phyloP scores from a whole-genome alignment of 345 rosid genomes.

The Noccaea caerulescens region DNA sequence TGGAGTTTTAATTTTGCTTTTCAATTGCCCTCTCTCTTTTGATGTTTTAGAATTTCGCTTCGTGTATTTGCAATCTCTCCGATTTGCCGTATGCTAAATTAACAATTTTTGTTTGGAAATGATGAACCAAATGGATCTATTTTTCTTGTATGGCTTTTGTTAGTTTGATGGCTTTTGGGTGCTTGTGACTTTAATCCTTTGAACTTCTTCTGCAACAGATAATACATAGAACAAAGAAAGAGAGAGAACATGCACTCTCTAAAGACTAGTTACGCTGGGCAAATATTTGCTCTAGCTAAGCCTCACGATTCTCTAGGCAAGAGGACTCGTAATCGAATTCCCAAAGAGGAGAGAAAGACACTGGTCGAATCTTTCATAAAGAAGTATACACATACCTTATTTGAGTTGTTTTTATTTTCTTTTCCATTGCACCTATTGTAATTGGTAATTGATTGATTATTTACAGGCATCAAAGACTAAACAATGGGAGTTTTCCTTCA shows the following conservation, averaged over 20 bases:
- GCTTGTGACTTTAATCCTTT: neutral
- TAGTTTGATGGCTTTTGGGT: conserved; percentile 1
- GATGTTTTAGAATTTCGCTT: conserved; percentile 8
- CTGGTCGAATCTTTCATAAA: conserved; percentile 85
- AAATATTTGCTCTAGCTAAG: conserved; percentile 80
- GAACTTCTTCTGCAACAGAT: neutral
- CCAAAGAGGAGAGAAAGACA: conserved; percentile 90
- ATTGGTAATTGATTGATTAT: conserved; percentile 36
- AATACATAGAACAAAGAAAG: conserved; percentile 20
- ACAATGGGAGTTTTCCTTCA: conserved; percentile 80
- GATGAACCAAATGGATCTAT: conserved; percentile 21
- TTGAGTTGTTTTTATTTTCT: neutral
- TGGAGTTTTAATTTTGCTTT: conserved; percentile 3
- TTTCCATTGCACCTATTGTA: conserved; percentile 8
- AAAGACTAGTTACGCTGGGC: conserved; percentile 72
- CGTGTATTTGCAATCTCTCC: conserved; percentile 14
- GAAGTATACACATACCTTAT: conserved; percentile 50
- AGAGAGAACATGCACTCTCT: conserved; percentile 65
- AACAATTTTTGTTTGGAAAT: neutral
- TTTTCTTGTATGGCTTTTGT: neutral
- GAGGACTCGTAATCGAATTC: conserved; percentile 82
- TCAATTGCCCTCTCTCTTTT: conserved; percentile 15
- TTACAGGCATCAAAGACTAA: conserved; percentile 70
- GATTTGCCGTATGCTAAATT: neutral
- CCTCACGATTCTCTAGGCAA: conserved; percentile 67